Conservation (phyloP, 2,329 filamentous ascomycete species). For the Bipolaris bicolor region DNA sequence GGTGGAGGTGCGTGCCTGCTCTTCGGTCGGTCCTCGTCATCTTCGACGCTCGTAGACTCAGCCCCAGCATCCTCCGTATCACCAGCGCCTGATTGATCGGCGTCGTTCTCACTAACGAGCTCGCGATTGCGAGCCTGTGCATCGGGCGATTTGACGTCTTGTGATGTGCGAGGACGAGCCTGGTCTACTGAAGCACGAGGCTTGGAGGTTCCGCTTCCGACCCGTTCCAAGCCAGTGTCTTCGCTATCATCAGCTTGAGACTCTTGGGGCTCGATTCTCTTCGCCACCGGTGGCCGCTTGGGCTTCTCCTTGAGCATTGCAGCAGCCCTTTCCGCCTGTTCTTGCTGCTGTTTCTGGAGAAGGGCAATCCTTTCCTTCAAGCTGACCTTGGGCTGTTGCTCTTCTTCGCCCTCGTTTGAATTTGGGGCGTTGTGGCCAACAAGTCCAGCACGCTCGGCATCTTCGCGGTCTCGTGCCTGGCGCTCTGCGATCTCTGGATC, state of each 20-base stretch:
- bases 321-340: constrained; percentile 83
- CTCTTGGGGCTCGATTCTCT: constrained; percentile 61
- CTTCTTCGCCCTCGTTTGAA: constrained; percentile 62
- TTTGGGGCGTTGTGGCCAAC: constrained; percentile 48
- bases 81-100: constrained; percentile 68
- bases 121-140: constrained; percentile 55
- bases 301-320: constrained; percentile 85
- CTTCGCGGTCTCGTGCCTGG: constrained; percentile 69
- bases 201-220: constrained; percentile 41
- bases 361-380: constrained; percentile 95
- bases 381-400: constrained; percentile 88
- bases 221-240: constrained; percentile 46
- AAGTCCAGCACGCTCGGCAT: constrained; percentile 72
- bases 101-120: constrained; percentile 67
- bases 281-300: constrained; percentile 72
- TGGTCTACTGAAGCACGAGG: constrained; percentile 51
- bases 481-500: constrained; percentile 71
- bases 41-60: constrained; percentile 73
- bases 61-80: constrained; percentile 68
- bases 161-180: constrained; percentile 46
- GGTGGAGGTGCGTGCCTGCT: constrained; percentile 25
- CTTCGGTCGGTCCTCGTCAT: constrained; percentile 66
- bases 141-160: constrained; percentile 50
- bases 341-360: constrained; percentile 90
- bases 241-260: constrained; percentile 42